These are phyloP conservation scores for Ceratocystis alfenasii DNA, from an alignment of 2,329 filamentous ascomycete genomes.

Conservation along the genomic window DNA sequence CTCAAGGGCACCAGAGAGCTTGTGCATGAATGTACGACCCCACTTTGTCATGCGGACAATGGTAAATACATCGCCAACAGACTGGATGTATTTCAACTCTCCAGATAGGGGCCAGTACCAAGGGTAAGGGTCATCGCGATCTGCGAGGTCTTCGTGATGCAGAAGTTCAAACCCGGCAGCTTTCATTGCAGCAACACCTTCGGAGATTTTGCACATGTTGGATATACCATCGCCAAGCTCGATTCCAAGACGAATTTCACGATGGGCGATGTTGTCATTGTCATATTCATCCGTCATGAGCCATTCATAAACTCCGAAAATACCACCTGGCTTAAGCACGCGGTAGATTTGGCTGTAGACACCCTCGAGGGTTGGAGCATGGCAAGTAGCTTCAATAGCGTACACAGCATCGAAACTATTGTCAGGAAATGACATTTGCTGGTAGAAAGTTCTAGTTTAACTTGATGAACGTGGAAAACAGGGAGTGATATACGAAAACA, in stretches of 20 bases:
- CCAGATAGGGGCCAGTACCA: slow-evolving; percentile 94
- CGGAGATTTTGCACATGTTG: slow-evolving; percentile 85
- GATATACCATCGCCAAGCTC: slow-evolving; percentile 94
- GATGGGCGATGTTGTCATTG: slow-evolving; percentile 74
- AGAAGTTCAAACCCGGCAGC: slow-evolving; percentile 76
- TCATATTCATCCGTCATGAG: slow-evolving; percentile 95
- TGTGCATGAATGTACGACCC: slow-evolving; percentile 64
- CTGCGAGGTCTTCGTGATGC: slow-evolving; percentile 75
- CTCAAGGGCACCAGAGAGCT: slow-evolving; percentile 66
- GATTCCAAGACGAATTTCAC: slow-evolving; percentile 83
- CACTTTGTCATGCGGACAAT: slow-evolving; percentile 81
- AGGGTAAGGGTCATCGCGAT: slow-evolving; percentile 60
- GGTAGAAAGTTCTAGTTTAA: neutral
- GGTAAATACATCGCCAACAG: slow-evolving; percentile 67
- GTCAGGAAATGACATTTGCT: slow-evolving; percentile 91
- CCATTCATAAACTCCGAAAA: slow-evolving; percentile 98
- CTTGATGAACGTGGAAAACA: neutral
- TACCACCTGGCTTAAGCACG: slow-evolving; percentile 87
- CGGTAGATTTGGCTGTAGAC: slow-evolving; percentile 93
- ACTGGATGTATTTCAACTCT: slow-evolving; percentile 70
- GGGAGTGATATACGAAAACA: slow-evolving; percentile 22
- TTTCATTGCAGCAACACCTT: slow-evolving; percentile 72
- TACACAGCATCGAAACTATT: slow-evolving; percentile 92
- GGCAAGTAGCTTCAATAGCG: slow-evolving; percentile 92
- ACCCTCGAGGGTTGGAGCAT: slow-evolving; percentile 79